phyloP scores from a whole-genome alignment of 1,139 yeast species.

The Debaryomyces sp. region DNA sequence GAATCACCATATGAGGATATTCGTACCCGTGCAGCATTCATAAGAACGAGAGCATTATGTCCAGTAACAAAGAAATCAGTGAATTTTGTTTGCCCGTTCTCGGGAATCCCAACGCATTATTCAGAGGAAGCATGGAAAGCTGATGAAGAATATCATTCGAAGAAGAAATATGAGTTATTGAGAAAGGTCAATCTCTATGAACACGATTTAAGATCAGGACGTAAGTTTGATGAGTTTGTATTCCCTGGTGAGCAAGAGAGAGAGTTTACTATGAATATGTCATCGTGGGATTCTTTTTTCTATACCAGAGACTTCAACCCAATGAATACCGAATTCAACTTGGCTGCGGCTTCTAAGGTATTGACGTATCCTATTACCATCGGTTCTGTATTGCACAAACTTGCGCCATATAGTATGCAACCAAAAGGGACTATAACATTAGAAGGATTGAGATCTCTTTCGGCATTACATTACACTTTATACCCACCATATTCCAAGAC shows the following conservation, averaged over 20 bases:
- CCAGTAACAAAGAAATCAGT: constrained; percentile 86
- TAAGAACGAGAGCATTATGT: constrained; percentile 84
- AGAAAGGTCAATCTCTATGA: constrained; percentile 90
- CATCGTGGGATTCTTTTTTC: constrained; percentile 90
- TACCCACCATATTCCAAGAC: constrained; percentile 70
- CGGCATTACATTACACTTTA: constrained; percentile 87
- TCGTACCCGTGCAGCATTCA: constrained; percentile 88
- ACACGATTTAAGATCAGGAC: constrained; percentile 91
- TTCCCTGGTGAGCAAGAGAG: constrained; percentile 82
- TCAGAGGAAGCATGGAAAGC: constrained; percentile 85
- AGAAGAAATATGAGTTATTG: constrained; percentile 69
- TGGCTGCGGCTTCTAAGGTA: constrained; percentile 94
- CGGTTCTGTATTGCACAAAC: constrained; percentile 79
- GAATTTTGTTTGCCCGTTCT: constrained; percentile 83
- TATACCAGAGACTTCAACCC: constrained; percentile 92
- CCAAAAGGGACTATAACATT: constrained; percentile 88
- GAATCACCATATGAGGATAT: constrained; percentile 87
- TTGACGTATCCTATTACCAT: constrained; percentile 91
- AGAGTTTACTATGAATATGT: constrained; percentile 77
- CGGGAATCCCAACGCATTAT: constrained; percentile 97
- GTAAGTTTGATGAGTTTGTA: constrained; percentile 92
- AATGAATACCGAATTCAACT: constrained; percentile 95
- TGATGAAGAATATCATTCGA: constrained; percentile 71
- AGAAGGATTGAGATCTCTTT: constrained; percentile 90
- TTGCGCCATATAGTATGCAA: constrained; percentile 76